Conservation (phyloP, 495 filamentous ascomycete genomes). For the Penicillium alfredii region DNA sequence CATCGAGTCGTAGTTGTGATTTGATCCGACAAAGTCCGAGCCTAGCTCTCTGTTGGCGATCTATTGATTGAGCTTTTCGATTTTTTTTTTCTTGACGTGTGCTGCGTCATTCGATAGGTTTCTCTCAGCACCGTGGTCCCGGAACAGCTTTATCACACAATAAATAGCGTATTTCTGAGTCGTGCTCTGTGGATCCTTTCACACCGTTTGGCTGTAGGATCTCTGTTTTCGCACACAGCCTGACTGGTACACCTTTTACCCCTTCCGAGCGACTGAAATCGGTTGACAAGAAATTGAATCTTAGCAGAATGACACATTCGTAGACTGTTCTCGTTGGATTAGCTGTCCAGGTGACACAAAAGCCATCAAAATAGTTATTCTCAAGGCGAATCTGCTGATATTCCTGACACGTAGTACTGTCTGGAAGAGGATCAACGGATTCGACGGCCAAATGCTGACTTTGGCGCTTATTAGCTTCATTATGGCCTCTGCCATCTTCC, state of each 20-base stretch:
- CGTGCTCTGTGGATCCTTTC: conserved; percentile 32
- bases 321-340: conserved; percentile 48
- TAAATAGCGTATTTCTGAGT: conserved; percentile 75
- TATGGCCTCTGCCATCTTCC: conserved; percentile 87
- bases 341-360: conserved; percentile 81
- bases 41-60: conserved; percentile 76
- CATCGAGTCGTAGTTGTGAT: conserved; percentile 52
- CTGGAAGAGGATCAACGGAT: conserved; percentile 70
- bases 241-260: conserved; percentile 88
- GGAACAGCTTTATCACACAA: conserved; percentile 91
- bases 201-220: conserved; percentile 39
- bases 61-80: conserved; percentile 88
- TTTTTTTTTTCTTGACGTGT: conserved; percentile 86
- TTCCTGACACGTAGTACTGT: conserved; percentile 58
- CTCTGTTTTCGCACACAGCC: conserved; percentile 85
- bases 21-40: conserved; percentile 72
- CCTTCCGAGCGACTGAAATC: conserved; percentile 97
- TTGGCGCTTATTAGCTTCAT: conserved; percentile 82
- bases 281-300: conserved; percentile 94
- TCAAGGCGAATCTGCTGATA: conserved; percentile 73
- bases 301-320: conserved; percentile 74
- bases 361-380: conserved; percentile 80
- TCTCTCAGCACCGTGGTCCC: conserved; percentile 89
- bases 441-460: conserved; percentile 87
- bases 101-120: conserved; percentile 88